These are phyloP conservation scores for Insectozyma bohioensis DNA, from an alignment of 1,139 yeast genomes.

Conservation along the genomic window DNA sequence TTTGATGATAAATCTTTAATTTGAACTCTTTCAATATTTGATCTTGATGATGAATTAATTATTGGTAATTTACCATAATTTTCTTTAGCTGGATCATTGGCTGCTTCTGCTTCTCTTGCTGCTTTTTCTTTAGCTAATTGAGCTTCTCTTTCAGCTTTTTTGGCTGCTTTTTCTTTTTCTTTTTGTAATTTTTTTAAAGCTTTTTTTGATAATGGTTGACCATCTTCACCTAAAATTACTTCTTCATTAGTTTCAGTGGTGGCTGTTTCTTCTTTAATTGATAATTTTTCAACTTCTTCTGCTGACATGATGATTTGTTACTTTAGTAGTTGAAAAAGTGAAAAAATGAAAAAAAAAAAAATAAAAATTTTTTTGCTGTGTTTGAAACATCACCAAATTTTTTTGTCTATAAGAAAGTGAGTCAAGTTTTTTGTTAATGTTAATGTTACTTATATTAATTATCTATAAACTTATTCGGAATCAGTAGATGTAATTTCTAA, in stretches of 20 bases:
- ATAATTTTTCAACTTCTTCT: conserved; percentile 16
- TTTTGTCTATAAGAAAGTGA: too few relatives aligned
- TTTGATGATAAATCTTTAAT: conserved; percentile 57
- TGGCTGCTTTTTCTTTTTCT: conserved; percentile 87
- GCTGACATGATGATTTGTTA: conserved; percentile 14
- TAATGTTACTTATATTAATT: too few relatives aligned
- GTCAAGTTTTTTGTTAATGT: too few relatives aligned
- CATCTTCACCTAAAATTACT: conserved; percentile 71
- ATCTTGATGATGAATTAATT: conserved; percentile 74
- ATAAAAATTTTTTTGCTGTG: conserved; percentile 8
- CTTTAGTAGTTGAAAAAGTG: neutral
- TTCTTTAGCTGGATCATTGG: conserved; percentile 79
- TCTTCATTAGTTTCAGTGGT: conserved; percentile 19
- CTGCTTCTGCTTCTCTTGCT: conserved; percentile 69
- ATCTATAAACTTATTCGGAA: too few relatives aligned
- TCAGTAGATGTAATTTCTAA: too few relatives aligned
- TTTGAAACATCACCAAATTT: too few relatives aligned
- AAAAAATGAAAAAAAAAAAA: conserved; percentile 2
- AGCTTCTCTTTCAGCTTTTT: conserved; percentile 91
- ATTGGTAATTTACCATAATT: conserved; percentile 90
- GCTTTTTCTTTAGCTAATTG: conserved; percentile 85
- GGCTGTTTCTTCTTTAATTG: conserved; percentile 13
- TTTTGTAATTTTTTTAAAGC: conserved; percentile 93
- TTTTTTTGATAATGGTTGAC: conserved; percentile 92
- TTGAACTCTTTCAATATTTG: conserved; percentile 50